phyloP scores from a whole-genome alignment of 495 filamentous ascomycete species.

The Venustampulla echinocandica region DNA sequence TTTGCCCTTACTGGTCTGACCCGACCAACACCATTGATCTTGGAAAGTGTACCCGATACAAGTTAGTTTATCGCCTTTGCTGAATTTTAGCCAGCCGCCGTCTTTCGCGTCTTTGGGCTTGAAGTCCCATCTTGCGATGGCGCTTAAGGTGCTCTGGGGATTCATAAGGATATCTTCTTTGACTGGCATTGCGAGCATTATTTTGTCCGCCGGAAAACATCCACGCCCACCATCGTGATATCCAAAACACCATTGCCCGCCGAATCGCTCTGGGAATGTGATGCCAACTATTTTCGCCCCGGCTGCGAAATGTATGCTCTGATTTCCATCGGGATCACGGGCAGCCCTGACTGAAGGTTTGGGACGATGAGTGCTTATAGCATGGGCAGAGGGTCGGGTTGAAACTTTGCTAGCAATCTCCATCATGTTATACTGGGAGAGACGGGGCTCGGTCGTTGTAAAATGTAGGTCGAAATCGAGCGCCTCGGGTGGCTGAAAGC shows the following conservation, averaged over 20 bases:
- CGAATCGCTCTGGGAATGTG: conserved; percentile 36
- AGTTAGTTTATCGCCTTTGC: conserved; percentile 34
- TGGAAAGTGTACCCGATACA: conserved; percentile 26
- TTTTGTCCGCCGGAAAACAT: conserved; percentile 30
- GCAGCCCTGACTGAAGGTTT: conserved; percentile 23
- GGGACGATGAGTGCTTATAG: conserved; percentile 27
- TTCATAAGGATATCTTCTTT: conserved; percentile 30
- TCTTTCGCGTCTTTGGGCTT: conserved; percentile 32
- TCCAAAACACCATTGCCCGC: conserved; percentile 36
- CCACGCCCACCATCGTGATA: conserved; percentile 38
- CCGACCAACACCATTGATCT: conserved; percentile 40
- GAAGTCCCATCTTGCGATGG: conserved; percentile 37
- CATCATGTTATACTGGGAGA: conserved; percentile 20
- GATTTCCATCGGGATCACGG: conserved; percentile 28
- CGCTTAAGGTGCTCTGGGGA: conserved; percentile 26
- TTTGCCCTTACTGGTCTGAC: conserved; percentile 34
- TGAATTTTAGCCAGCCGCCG: conserved; percentile 32
- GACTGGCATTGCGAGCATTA: conserved; percentile 29
- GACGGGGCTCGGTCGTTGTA: conserved; percentile 20
- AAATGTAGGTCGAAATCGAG: conserved; percentile 40
- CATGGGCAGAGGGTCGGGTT: conserved; percentile 27
- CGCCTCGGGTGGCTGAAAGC: conserved; percentile 11
- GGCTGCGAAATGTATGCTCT: conserved; percentile 32
- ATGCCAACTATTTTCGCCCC: conserved; percentile 37
- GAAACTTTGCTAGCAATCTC: conserved; percentile 27